Percentiles rank a stretch among this genome's conserved stretches.
These are phyloP conservation scores for Aspergillus piperis DNA, from an alignment of 2,329 filamentous ascomycete species.

Conservation along the genomic window DNA sequence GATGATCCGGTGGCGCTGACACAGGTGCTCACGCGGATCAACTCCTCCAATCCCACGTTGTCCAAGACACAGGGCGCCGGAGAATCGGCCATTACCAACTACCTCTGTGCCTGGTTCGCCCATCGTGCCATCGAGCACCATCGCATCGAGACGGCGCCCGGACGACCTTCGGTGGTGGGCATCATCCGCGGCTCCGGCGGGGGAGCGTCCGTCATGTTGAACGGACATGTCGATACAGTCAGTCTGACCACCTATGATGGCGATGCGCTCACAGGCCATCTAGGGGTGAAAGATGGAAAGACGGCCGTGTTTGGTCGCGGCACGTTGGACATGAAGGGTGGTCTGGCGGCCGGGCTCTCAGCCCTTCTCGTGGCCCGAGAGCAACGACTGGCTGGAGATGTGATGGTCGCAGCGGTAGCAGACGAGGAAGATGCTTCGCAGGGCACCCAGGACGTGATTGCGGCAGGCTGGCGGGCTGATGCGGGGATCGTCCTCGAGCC, in stretches of 20 bases:
- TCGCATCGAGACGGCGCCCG: constrained; percentile 50
- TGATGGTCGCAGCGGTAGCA: constrained; percentile 56
- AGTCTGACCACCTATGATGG: constrained; percentile 50
- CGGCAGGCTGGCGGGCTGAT: constrained; percentile 56
- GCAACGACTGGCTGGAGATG: constrained; percentile 45
- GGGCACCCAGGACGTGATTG: constrained; percentile 54
- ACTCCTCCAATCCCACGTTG: constrained; percentile 52
- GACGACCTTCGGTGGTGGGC: constrained; percentile 55
- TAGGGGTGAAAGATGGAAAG: constrained; percentile 37
- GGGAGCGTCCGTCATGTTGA: constrained; percentile 55
- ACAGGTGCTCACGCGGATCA: constrained; percentile 50
- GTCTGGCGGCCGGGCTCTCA: constrained; percentile 51
- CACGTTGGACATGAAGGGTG: constrained; percentile 55
- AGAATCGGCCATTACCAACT: constrained; percentile 50
- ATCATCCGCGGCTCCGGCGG: constrained; percentile 50
- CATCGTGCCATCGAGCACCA: constrained; percentile 55
- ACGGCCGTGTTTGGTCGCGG: constrained; percentile 49
- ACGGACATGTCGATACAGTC: constrained; percentile 58
- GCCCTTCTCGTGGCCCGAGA: constrained; percentile 40
- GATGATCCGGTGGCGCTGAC: constrained; percentile 49
- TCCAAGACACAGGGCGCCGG: constrained; percentile 48
- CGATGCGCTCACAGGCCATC: constrained; percentile 48
- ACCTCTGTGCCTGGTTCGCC: constrained; percentile 53
- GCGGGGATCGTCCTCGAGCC: constrained; percentile 55
- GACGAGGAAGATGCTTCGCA: constrained; percentile 56